Conservation (phyloP, 768 basidiomycete species). For the Russula griseocarnosa region DNA sequence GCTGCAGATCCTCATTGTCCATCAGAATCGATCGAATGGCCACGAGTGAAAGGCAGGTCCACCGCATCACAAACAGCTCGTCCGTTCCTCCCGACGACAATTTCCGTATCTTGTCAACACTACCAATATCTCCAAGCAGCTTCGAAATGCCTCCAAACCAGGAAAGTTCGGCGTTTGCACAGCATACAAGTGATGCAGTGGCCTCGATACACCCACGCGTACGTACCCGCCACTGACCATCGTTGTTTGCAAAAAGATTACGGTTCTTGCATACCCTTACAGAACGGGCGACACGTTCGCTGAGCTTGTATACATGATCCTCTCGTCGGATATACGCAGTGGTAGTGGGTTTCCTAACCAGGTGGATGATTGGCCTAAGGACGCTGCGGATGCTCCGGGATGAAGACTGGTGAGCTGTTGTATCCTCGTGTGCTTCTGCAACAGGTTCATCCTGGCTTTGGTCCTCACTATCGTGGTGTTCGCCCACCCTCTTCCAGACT, state of each 20-base stretch:
- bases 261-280: too few species aligned
- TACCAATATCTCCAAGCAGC: constrained; percentile 7
- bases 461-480: not conserved
- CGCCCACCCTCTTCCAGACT: not conserved
- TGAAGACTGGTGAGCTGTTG: not conserved
- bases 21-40: too few species aligned
- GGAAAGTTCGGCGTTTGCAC: not conserved
- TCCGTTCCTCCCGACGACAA: not conserved
- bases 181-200: not conserved
- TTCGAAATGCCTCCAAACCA: not conserved
- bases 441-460: too few species aligned
- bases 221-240: constrained; percentile 14
- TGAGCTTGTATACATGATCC: too few species aligned
- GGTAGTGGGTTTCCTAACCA: too few species aligned
- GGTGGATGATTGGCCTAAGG: not conserved
- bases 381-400: not conserved
- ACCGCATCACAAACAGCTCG: too few species aligned
- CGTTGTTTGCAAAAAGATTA: not conserved
- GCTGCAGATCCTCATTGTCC: not conserved
- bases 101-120: not conserved
- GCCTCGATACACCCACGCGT: constrained; percentile 19
- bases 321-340: too few species aligned
- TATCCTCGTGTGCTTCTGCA: too few species aligned
- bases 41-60: too few species aligned
- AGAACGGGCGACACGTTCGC: too few species aligned